Conservation (phyloP, 306 rosid genomes). For the Lagenaria siceraria region DNA sequence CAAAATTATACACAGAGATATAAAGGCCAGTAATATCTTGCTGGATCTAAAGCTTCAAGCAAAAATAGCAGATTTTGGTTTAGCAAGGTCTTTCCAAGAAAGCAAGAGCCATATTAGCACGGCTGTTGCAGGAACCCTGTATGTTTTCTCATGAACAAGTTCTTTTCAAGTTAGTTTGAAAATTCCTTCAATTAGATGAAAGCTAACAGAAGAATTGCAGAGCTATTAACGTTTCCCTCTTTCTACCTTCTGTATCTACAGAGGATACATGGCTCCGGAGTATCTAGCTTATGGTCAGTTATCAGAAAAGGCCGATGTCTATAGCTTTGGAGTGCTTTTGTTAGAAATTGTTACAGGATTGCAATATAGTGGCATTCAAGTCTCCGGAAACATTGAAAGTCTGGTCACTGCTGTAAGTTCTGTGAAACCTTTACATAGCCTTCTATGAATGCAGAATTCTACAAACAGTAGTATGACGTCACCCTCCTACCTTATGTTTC, state of each 20-base stretch:
- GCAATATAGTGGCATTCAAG: conserved; percentile 66
- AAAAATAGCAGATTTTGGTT: conserved; percentile 93
- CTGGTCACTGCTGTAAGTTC: conserved; percentile 48
- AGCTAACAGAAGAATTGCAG: not conserved
- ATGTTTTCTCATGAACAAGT: conserved; percentile 11
- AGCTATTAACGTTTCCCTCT: not conserved
- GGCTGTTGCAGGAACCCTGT: conserved; percentile 92
- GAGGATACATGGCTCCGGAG: conserved; percentile 98
- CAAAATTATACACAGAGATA: conserved; percentile 83
- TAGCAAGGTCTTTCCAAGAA: conserved; percentile 81
- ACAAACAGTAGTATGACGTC: not conserved
- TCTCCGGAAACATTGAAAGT: conserved; percentile 59
- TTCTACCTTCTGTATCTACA: conserved; percentile 11
- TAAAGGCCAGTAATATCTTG: conserved; percentile 82
- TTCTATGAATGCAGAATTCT: not conserved
- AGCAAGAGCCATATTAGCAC: conserved; percentile 91
- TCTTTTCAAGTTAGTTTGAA: not conserved
- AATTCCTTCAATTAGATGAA: not conserved
- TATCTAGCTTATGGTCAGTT: conserved; percentile 88
- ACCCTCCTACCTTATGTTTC: not conserved
- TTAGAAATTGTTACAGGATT: conserved; percentile 61
- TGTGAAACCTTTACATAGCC: not conserved
- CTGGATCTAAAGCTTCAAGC: conserved; percentile 65
- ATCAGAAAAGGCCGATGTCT: conserved; percentile 83
- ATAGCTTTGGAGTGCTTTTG: conserved; percentile 71